Evolutionary conservation across 768 basidiomycete genomes (phyloP), one percentile per base, ranked within the genome.

Genomic region (Artomyces pyxidatus): DNA sequence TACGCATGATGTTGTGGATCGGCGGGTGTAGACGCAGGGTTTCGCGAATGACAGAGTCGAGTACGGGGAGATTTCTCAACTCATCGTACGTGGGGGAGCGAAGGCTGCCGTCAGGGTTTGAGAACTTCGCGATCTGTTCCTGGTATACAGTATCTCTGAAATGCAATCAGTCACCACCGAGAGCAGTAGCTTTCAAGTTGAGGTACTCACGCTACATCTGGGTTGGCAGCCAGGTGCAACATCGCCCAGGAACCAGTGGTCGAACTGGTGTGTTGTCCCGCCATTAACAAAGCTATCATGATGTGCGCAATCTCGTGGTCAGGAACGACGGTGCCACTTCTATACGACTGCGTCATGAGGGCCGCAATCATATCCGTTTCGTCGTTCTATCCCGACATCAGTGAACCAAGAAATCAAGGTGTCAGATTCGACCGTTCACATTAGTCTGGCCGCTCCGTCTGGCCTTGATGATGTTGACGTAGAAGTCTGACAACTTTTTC

Each of bases 211-310:
- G 78, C 81, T 52, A 93, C 59, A 22, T 87, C 80, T 1, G 76
- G 77, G 40, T 83, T 77, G 54, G 78, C 70, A 25, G 93, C 95
- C 26, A 98, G 65, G 60, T 96, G 91, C 38, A 97, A 78, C 32
- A 98, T 73, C 14, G 83, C 64, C 96, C 96, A 99, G 10, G 92
- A 84, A 27, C 83, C 83, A 19, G 89, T 85, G 2, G 96, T 85
- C 12, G 96, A 95, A 58, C 88, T 90, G 0, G 96, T 99, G 68
- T 99, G 96, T 70, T 99, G 96, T 30, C 96, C 96, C 37, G 95
- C 96, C 96, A 99, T 98, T 56, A 99, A 82, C 41, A 99, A 78
- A 14, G 96, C 96, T 61, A 97, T 99, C 85, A 99, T 83, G 62
- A 99, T 94, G 63, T 98, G 95, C 0, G 96, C 93, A 51, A 98